A percentile compares a stretch with the other conserved stretches of the same genome.
phyloP scores from a whole-genome alignment of 2,329 filamentous ascomycete genomes.

The Blastomyces silverae region DNA sequence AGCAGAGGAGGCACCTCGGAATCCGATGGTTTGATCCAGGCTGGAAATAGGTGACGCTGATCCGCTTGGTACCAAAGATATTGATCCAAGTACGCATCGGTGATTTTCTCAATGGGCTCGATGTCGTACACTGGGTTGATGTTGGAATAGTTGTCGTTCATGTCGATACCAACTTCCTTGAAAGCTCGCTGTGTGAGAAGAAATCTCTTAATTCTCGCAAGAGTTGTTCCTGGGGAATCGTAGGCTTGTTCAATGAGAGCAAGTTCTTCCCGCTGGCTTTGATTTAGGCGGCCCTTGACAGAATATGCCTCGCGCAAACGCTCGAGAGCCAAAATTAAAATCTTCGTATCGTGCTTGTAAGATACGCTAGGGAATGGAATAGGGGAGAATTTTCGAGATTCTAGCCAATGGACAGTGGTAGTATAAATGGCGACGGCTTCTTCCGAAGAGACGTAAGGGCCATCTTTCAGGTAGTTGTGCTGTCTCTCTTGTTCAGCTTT shows the following conservation, averaged over 20 bases:
- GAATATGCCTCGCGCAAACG: constrained; percentile 92
- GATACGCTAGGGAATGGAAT: constrained; percentile 98
- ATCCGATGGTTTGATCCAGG: constrained; percentile 98
- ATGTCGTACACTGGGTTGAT: constrained; percentile 99
- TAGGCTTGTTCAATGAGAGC: constrained; percentile 97
- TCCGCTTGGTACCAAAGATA: constrained; percentile 99
- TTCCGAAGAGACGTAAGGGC: constrained; percentile 95
- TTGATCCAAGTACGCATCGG: constrained; percentile 95
- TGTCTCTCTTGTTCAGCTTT: constrained; percentile 98
- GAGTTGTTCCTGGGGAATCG: constrained; percentile 89
- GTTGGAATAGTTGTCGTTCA: constrained; percentile 99
- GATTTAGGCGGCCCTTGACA: constrained; percentile 92
- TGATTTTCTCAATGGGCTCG: constrained; percentile 98
- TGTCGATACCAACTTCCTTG: constrained; percentile 98
- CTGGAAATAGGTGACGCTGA: constrained; percentile 90
- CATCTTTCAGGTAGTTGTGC: constrained; percentile 99
- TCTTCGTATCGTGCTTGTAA: constrained; percentile 99
- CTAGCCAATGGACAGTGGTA: constrained; percentile 96
- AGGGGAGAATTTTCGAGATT: constrained; percentile 95
- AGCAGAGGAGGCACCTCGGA: constrained; percentile 92
- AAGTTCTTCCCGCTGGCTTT: constrained; percentile 93
- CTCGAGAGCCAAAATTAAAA: constrained; percentile 89
- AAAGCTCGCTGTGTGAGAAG: constrained; percentile 94
- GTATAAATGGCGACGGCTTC: constrained; percentile 99
- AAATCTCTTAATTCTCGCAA: constrained; percentile 96